These are phyloP conservation scores for Sporothrix euskadiensis DNA, from an alignment of 2,329 filamentous ascomycete genomes.

Conservation along the genomic window DNA sequence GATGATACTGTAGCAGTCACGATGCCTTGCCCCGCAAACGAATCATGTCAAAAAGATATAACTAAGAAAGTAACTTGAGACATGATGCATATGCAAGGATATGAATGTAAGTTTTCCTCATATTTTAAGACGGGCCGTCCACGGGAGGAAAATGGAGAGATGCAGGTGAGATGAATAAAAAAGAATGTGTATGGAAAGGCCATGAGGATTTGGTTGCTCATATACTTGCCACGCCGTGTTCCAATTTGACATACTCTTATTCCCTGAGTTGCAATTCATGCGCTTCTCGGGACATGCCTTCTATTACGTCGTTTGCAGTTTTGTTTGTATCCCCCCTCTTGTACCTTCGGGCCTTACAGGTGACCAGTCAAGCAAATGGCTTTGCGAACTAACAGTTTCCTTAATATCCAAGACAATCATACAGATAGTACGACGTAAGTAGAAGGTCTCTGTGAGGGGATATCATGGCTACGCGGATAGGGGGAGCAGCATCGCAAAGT, in stretches of 20 bases:
- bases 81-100: neutral
- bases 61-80: neutral
- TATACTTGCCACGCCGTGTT: neutral
- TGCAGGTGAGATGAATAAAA: neutral
- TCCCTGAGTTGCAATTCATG: neutral
- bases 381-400: too few species aligned
- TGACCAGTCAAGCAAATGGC: too few species aligned
- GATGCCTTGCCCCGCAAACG: neutral
- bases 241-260: neutral
- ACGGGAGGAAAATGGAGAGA: neutral
- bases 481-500: neutral
- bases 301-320: neutral
- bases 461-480: neutral
- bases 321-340: neutral
- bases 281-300: neutral
- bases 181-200: neutral
- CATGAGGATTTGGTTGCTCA: neutral
- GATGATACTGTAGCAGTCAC: conserved; percentile 10
- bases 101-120: neutral
- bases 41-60: neutral
- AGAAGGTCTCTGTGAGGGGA: too few species aligned
- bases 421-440: neutral
- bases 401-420: neutral
- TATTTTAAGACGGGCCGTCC: neutral
- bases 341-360: neutral